Evolutionary conservation across 176 grass and related monocot species (phyloP).

Genomic region (Oryza coarctata): DNA sequence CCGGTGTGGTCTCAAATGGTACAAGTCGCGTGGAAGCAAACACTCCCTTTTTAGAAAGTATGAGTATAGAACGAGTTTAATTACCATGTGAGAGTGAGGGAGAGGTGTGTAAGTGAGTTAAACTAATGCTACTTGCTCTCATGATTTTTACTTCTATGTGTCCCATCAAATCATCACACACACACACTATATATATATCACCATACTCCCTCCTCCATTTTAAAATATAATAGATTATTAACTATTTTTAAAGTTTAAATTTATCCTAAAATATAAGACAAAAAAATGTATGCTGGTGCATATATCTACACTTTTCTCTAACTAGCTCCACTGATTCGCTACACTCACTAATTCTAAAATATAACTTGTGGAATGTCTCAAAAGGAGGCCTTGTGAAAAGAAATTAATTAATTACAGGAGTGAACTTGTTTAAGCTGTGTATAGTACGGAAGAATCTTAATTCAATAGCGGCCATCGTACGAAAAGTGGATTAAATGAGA

Average conservation of each 20-base stretch:
- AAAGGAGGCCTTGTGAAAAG: background rate
- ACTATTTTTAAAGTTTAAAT: no score
- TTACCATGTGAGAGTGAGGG: conserved; percentile 1
- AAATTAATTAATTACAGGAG: background rate
- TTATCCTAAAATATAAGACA: no score
- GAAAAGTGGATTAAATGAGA: conserved; percentile 17
- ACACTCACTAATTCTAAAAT: background rate
- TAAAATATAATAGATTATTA: no score
- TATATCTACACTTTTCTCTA: no score
- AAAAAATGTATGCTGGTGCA: no score
- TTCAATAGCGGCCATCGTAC: background rate
- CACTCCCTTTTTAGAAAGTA: conserved; percentile 17
- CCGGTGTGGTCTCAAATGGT: conserved; percentile 17
- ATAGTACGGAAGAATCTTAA: background rate
- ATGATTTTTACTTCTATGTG: background rate
- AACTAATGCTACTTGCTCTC: background rate
- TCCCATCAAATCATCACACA: no score
- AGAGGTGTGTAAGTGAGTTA: background rate
- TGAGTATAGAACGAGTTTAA: background rate
- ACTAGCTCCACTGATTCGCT: no score
- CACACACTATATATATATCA: no score
- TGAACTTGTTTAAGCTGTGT: background rate
- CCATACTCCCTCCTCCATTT: no score
- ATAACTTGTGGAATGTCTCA: background rate
- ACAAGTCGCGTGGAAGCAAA: conserved; percentile 35